A percentile compares a stretch with the other conserved stretches of the same genome.
Conservation (phyloP, 2,329 filamentous ascomycete species). For the Aureobasidium pullulans region DNA sequence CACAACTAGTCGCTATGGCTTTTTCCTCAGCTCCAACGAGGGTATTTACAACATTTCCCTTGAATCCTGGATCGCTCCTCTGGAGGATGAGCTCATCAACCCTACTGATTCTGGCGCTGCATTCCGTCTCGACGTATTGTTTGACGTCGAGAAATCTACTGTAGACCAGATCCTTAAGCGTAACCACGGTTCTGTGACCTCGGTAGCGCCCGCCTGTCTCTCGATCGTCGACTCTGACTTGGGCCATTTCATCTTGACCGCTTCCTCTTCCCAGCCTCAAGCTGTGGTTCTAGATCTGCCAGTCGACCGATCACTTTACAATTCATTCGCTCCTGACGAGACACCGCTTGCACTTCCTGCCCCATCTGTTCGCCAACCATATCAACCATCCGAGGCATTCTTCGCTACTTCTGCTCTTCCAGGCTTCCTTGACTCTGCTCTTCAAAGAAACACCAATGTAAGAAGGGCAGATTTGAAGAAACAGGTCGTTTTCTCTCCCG, state of each 20-base stretch:
- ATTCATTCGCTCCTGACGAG: constrained; percentile 12
- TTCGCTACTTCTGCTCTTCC: constrained; percentile 52
- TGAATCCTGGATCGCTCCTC: constrained; percentile 47
- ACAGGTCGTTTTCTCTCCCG: constrained; percentile 61
- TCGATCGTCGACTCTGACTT: constrained; percentile 50
- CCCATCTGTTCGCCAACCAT: constrained; percentile 58
- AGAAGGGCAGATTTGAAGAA: constrained; percentile 57
- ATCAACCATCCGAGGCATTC: constrained; percentile 56
- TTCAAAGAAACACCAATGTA: constrained; percentile 42
- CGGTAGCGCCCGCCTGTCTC: constrained; percentile 34
- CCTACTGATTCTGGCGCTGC: constrained; percentile 44
- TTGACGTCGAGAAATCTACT: constrained; percentile 43
- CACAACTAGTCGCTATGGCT: constrained; percentile 47
- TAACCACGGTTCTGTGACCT: constrained; percentile 24
- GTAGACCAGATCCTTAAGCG: constrained; percentile 41
- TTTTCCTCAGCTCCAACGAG: constrained; percentile 50
- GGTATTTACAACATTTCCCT: constrained; percentile 51
- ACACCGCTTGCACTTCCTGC: constrained; percentile 27
- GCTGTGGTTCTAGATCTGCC: constrained; percentile 47
- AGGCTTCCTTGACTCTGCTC: constrained; percentile 47
- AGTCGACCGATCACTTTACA: constrained; percentile 17
- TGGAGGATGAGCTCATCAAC: constrained; percentile 50
- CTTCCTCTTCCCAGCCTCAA: constrained; percentile 39
- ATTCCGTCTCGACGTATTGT: constrained; percentile 50
- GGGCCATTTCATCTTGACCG: constrained; percentile 51